phyloP scores from a whole-genome alignment of 495 filamentous ascomycete species.

The Neurospora tetraspora region DNA sequence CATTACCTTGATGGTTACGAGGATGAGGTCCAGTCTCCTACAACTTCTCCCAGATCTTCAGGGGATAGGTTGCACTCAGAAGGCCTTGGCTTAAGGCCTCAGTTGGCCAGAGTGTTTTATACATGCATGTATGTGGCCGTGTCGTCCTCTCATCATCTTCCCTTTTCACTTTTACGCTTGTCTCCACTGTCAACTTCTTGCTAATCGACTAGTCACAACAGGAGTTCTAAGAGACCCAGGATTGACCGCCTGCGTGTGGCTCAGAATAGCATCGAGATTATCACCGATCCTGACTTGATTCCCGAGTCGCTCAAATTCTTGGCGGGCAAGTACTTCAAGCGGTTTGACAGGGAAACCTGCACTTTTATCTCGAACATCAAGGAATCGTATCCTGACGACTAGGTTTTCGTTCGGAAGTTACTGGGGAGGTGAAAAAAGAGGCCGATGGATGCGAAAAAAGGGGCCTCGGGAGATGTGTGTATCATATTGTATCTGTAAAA shows the following conservation, averaged over 20 bases:
- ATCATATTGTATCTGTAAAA: not conserved
- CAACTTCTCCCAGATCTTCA: conserved; percentile 39
- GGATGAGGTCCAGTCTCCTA: conserved; percentile 37
- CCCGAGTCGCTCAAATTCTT: conserved; percentile 48
- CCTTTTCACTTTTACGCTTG: not conserved
- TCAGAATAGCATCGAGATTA: conserved; percentile 72
- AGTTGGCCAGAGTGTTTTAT: conserved; percentile 65
- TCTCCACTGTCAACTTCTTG: not conserved
- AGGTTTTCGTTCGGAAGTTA: not conserved
- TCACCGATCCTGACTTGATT: conserved; percentile 35
- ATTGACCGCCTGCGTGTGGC: conserved; percentile 61
- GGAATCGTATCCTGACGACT: conserved; percentile 85
- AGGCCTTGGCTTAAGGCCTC: conserved; percentile 4
- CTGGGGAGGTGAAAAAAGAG: not conserved
- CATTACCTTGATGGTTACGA: conserved; percentile 24
- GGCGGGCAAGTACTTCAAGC: conserved; percentile 82
- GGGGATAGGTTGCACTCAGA: conserved; percentile 24
- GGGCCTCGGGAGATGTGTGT: not conserved
- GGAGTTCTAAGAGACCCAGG: conserved; percentile 11
- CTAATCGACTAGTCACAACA: not conserved
- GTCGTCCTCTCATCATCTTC: conserved; percentile 1
- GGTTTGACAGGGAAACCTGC: conserved; percentile 58
- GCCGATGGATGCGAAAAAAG: not conserved
- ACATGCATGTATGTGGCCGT: conserved; percentile 60
- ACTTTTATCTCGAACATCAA: conserved; percentile 78